phyloP scores from a whole-genome alignment of 768 basidiomycete species.

The Rossbeevera mucosa region DNA sequence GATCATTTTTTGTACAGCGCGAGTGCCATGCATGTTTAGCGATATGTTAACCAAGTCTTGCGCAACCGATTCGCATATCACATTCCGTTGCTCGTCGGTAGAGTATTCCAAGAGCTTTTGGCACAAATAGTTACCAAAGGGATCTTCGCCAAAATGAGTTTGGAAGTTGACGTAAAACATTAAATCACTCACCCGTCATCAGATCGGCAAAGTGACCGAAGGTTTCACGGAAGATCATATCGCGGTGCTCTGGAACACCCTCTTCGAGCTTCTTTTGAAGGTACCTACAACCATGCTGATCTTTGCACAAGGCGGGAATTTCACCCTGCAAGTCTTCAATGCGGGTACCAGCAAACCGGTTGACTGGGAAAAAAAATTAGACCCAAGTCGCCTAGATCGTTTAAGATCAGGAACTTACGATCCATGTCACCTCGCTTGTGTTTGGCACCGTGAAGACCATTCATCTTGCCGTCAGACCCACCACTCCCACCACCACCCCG shows the following conservation, averaged over 20 bases:
- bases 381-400: background rate
- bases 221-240: slow-evolving; percentile 99
- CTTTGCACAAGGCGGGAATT: slow-evolving; percentile 91
- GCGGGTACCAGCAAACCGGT: slow-evolving; percentile 93
- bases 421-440: slow-evolving; percentile 93
- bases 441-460: slow-evolving; percentile 86
- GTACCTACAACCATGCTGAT: slow-evolving; percentile 98
- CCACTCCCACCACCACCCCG: slow-evolving; percentile 49
- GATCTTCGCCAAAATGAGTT: slow-evolving; percentile 50
- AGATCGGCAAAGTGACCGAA: slow-evolving; percentile 96
- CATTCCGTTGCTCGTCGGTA: slow-evolving; percentile 94
- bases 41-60: slow-evolving; percentile 97
- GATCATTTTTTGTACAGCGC: slow-evolving; percentile 99
- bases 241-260: slow-evolving; percentile 89
- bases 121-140: slow-evolving; percentile 98
- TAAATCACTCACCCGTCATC: slow-evolving; percentile 74
- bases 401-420: slow-evolving; percentile 55
- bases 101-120: slow-evolving; percentile 97
- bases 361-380: slow-evolving; percentile 49
- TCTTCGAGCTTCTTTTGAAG: slow-evolving; percentile 99
- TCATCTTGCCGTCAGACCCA: slow-evolving; percentile 75
- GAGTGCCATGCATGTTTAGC: slow-evolving; percentile 98
- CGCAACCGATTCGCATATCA: slow-evolving; percentile 96
- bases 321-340: slow-evolving; percentile 95
- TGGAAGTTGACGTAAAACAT: background rate